These are phyloP conservation scores for Fusarium compactum DNA, from an alignment of 2,329 filamentous ascomycete species.

Conservation along the genomic window DNA sequence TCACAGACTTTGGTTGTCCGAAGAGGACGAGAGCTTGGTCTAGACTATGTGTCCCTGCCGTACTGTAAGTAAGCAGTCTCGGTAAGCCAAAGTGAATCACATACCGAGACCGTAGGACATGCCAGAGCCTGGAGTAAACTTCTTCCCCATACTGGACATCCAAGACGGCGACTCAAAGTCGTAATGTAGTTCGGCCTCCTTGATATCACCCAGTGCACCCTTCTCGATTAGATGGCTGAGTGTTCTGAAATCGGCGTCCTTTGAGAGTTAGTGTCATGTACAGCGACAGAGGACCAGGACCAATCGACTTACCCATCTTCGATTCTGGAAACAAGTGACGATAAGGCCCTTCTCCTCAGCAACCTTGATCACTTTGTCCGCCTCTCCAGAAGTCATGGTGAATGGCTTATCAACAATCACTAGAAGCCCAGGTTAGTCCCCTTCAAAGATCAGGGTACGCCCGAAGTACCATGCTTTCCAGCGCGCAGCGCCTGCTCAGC, in stretches of 20 bases:
- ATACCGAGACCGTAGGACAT: constrained; percentile 58
- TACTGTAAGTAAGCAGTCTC: background rate
- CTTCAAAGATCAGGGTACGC: too few relatives aligned
- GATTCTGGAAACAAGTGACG: constrained; percentile 42
- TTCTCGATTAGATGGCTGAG: constrained; percentile 24
- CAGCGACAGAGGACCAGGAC: accelerated
- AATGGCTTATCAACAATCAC: constrained; percentile 45
- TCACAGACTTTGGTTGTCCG: constrained; percentile 34
- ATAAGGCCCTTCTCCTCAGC: constrained; percentile 33
- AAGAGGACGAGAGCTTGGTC: constrained; percentile 39
- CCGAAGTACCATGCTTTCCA: constrained; percentile 45
- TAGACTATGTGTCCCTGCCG: constrained; percentile 39
- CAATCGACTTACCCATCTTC: constrained; percentile 31
- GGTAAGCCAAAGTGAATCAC: accelerated
- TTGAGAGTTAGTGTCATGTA: background rate
- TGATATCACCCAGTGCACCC: constrained; percentile 62
- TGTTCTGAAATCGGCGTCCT: constrained; percentile 43
- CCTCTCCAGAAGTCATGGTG: constrained; percentile 31
- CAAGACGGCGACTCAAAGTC: constrained; percentile 63
- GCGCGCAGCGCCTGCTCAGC: constrained; percentile 31
- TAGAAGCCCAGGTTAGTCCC: too few relatives aligned
- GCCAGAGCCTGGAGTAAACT: constrained; percentile 54
- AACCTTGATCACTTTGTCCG: constrained; percentile 35
- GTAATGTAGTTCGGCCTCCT: constrained; percentile 75
- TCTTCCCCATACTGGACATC: constrained; percentile 50